Conservation (phyloP, 2,329 filamentous ascomycete species). For the Penicillium nordicum region DNA sequence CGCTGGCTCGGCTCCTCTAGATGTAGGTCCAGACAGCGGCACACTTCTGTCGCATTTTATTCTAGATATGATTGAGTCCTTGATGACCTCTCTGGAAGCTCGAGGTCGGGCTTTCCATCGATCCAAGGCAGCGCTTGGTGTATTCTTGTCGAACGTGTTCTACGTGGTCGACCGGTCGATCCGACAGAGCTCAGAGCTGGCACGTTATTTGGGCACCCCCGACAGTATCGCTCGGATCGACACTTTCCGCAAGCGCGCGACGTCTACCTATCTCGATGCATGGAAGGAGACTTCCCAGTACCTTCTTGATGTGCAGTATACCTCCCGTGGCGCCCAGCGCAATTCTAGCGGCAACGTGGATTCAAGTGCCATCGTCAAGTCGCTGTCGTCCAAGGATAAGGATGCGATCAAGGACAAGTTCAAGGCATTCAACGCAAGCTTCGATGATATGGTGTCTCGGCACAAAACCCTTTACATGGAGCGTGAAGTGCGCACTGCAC, state of each 20-base stretch:
- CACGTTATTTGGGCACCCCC: slow-evolving; percentile 61
- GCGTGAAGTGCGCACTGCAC: slow-evolving; percentile 74
- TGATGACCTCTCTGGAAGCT: slow-evolving; percentile 71
- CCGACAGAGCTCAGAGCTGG: slow-evolving; percentile 69
- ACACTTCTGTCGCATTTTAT: slow-evolving; percentile 89
- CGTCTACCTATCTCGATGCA: slow-evolving; percentile 73
- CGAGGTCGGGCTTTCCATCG: slow-evolving; percentile 72
- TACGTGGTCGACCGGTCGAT: slow-evolving; percentile 82
- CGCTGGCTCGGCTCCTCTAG: slow-evolving; percentile 70
- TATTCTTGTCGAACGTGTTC: slow-evolving; percentile 87
- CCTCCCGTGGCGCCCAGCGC: slow-evolving; percentile 68
- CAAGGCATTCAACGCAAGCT: slow-evolving; percentile 80
- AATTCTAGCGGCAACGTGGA: slow-evolving; percentile 65
- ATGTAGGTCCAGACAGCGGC: slow-evolving; percentile 82
- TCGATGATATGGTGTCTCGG: slow-evolving; percentile 79
- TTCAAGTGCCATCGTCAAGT: slow-evolving; percentile 78
- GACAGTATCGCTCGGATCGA: slow-evolving; percentile 67
- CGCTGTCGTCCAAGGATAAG: slow-evolving; percentile 82
- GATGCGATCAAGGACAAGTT: slow-evolving; percentile 97
- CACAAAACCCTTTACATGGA: slow-evolving; percentile 90
- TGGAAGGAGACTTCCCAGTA: slow-evolving; percentile 85
- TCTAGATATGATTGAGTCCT: slow-evolving; percentile 77
- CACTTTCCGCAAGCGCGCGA: slow-evolving; percentile 82
- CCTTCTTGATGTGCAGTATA: slow-evolving; percentile 89
- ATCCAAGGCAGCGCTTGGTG: slow-evolving; percentile 73